phyloP scores from a whole-genome alignment of 2,329 filamentous ascomycete species.

The Cladosporium oxysporum region DNA sequence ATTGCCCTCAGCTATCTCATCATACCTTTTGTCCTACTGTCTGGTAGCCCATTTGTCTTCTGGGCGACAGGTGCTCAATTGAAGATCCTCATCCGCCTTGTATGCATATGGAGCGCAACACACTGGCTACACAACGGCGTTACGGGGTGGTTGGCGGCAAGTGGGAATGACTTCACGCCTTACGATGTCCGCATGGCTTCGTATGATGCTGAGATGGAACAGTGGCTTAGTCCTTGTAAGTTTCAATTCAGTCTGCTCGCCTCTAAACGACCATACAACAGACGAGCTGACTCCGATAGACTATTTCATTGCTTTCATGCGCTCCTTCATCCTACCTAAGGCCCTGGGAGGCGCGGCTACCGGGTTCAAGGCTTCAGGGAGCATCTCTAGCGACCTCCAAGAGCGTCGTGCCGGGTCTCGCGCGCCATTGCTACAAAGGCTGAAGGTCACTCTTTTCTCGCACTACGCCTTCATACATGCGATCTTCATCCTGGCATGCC shows the following conservation, averaged over 20 bases:
- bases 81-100: constrained; percentile 21
- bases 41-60: constrained; percentile 59
- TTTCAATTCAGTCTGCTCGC: neutral
- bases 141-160: constrained; percentile 17
- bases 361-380: constrained; percentile 64
- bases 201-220: constrained; percentile 54
- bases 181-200: constrained; percentile 65
- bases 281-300: constrained; percentile 4
- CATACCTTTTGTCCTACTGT: constrained; percentile 60
- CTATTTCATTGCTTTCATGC: constrained; percentile 19
- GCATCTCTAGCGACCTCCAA: constrained; percentile 57
- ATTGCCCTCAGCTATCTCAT: constrained; percentile 59
- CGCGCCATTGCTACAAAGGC: constrained; percentile 51
- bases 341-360: constrained; percentile 54
- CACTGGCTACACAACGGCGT: constrained; percentile 23
- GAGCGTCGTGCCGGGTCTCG: constrained; percentile 54
- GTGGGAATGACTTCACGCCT: constrained; percentile 36
- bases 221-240: constrained; percentile 21
- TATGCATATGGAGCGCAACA: constrained; percentile 19
- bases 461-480: constrained; percentile 54
- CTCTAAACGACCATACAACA: neutral
- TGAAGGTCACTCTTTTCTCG: constrained; percentile 53
- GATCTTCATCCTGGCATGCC: constrained; percentile 54
- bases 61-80: constrained; percentile 46
- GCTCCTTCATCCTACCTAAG: constrained; percentile 27